A percentile compares a stretch with the other conserved stretches of the same genome.
Evolutionary conservation across 164 flowering plant species (phyloP).

Genomic region (Magnolia kwangsiensis): DNA sequence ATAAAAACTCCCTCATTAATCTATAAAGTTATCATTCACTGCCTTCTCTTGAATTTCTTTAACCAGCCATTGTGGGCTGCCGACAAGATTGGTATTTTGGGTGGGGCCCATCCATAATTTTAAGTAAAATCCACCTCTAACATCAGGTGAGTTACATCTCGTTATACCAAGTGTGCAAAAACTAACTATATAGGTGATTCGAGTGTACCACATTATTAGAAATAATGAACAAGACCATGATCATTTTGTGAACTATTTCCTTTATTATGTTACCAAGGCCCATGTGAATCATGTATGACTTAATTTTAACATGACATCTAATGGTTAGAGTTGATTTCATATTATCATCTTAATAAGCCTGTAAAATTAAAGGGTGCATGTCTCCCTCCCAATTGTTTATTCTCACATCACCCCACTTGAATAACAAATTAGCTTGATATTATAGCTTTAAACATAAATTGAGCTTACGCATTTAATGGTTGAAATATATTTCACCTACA

Average conservation of each 20-base stretch:
- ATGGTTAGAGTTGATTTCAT: too few species aligned
- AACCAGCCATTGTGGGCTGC: neutral
- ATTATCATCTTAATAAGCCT: too few species aligned
- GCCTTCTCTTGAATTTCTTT: neutral
- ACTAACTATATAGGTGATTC: too few species aligned
- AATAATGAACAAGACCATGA: neutral
- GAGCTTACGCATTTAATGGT: too few species aligned
- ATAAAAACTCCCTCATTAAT: neutral
- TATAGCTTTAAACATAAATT: too few species aligned
- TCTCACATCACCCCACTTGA: too few species aligned
- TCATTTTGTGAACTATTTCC: neutral
- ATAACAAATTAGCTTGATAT: too few species aligned
- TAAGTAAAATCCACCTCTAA: neutral
- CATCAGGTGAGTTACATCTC: neutral
- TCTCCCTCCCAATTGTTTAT: too few species aligned
- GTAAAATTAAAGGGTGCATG: too few species aligned
- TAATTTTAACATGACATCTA: too few species aligned
- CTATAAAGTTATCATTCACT: neutral
- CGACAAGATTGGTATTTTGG: neutral
- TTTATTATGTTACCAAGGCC: neutral
- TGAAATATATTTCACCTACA: too few species aligned
- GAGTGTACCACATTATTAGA: neutral
- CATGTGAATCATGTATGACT: neutral
- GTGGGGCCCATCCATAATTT: neutral
- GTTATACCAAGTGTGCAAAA: too few species aligned